Percentiles rank a stretch among this genome's conserved stretches.
These are phyloP conservation scores for Achaetomiella virescens DNA, from an alignment of 495 filamentous ascomycete species.

Conservation along the genomic window DNA sequence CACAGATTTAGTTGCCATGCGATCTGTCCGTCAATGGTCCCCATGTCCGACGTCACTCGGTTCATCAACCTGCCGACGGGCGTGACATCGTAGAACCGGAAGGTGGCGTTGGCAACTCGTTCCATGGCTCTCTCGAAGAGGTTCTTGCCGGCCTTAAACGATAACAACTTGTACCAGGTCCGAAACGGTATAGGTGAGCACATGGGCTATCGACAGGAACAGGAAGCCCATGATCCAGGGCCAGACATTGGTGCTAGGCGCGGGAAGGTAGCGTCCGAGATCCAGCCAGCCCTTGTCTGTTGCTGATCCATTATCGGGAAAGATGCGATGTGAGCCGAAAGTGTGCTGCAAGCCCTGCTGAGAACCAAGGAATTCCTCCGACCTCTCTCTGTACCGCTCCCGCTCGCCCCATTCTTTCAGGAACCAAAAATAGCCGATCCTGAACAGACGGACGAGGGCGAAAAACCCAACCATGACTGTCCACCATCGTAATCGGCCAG, in stretches of 20 bases:
- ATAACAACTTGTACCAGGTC: slow-evolving; percentile 61
- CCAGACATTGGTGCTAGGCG: slow-evolving; percentile 57
- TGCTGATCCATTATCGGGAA: background rate
- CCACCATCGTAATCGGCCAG: slow-evolving; percentile 71
- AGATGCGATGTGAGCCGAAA: background rate
- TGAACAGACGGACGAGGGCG: slow-evolving; percentile 51
- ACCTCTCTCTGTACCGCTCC: slow-evolving; percentile 53
- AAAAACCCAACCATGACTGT: slow-evolving; percentile 51
- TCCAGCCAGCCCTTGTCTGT: slow-evolving; percentile 39
- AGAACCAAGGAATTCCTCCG: background rate
- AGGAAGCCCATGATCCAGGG: slow-evolving; percentile 71
- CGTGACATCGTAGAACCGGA: slow-evolving; percentile 82
- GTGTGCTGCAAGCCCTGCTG: background rate
- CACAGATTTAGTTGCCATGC: slow-evolving; percentile 58
- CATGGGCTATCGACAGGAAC: slow-evolving; percentile 51
- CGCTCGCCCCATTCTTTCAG: slow-evolving; percentile 80
- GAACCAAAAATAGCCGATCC: slow-evolving; percentile 66
- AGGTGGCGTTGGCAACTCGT: slow-evolving; percentile 68
- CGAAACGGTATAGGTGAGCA: slow-evolving; percentile 47
- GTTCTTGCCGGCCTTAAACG: slow-evolving; percentile 62
- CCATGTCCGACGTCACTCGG: slow-evolving; percentile 77
- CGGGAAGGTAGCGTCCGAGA: slow-evolving; percentile 44
- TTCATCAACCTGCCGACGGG: slow-evolving; percentile 84
- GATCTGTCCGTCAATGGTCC: slow-evolving; percentile 73
- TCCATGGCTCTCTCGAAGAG: slow-evolving; percentile 64